Conservation (phyloP, 176 grass and related monocot genomes). For the Oryza punctata region DNA sequence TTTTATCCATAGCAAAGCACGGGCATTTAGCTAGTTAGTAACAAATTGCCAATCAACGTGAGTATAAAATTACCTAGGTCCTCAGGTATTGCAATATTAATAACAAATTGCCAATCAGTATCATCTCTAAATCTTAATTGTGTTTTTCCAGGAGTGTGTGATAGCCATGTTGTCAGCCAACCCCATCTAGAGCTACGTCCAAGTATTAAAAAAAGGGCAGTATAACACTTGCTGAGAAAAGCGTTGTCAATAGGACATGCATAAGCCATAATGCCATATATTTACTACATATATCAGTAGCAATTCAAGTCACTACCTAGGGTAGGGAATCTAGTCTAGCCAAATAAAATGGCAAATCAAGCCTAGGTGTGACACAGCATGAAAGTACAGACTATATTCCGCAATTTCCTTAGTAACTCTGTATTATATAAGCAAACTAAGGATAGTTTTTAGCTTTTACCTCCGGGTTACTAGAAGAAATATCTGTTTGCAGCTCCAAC, state of each 20-base stretch:
- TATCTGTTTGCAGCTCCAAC: neutral
- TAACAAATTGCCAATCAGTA: neutral
- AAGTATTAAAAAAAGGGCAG: neutral
- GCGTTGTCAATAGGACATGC: neutral
- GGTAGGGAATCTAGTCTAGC: neutral
- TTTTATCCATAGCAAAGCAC: too few species aligned
- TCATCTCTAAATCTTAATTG: neutral
- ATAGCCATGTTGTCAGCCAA: neutral
- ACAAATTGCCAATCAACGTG: too few species aligned
- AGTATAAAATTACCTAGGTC: neutral
- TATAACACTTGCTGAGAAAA: neutral
- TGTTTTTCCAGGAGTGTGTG: neutral
- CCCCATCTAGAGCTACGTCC: neutral
- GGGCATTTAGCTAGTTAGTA: too few species aligned
- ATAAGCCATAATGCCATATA: neutral
- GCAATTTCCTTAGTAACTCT: neutral
- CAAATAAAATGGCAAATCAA: constrained; percentile 12
- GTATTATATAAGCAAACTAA: neutral
- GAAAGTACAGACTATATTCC: neutral
- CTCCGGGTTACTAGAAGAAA: neutral
- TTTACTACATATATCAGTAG: neutral
- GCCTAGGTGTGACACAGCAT: neutral
- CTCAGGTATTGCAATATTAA: neutral
- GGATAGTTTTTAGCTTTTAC: constrained; percentile 7
- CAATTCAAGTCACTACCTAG: constrained; percentile 5